Base-by-base conservation (phyloP, 495 filamentous ascomycete species). In the Margaritispora aquatica region DNA sequence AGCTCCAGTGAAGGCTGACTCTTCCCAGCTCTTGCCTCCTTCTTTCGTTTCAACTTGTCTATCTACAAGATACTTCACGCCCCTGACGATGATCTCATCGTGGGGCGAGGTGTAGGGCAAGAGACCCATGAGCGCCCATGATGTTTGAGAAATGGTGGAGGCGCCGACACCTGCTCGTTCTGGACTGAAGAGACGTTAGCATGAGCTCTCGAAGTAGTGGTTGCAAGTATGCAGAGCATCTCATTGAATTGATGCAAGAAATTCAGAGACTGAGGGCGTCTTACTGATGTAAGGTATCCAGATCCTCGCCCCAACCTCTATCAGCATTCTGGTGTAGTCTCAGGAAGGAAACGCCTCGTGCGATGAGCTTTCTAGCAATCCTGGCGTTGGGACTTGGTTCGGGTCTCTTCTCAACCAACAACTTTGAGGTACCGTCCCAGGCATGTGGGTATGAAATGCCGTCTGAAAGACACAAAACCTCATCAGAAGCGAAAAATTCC, bases 301-400 rank as follows among this genome's bases (percentile, higher is more conserved):
- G 27, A 0, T 36, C 51, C 51, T 75, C 73, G 7, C 73, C 73
- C 71, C 72, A 75, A 7, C 73, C 71, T 17, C 71, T 71, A 49
- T 74, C 71, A 2, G 26, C 0, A 24, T 75, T 72, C 15, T 44
- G 38, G 17, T n/a, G 38, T 17, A 9, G 7, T 44, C 17, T 44
- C 10, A 44, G 15, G 17, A 44, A 44, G 11, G 38, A 9, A n/a
- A 44, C 19, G 38, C 38, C 38, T 9, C 8, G 3, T n/a, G 38
- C 3, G 38, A 44, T n/a, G 38, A 44, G 38, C 19, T n/a, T 44
- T 17, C 38, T 9, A 44, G 38, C 38, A 8, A 44, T 44, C 38
- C 19, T 7, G 38, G 38, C 38, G 19, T 44, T 44, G 38, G 38
- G 38, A 44, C 38, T 44, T n/a, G 38, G 38, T 17, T 44, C 38